Evolutionary conservation across 352 stramenopile species (phyloP).

Genomic region (Achlya hypogyna): DNA sequence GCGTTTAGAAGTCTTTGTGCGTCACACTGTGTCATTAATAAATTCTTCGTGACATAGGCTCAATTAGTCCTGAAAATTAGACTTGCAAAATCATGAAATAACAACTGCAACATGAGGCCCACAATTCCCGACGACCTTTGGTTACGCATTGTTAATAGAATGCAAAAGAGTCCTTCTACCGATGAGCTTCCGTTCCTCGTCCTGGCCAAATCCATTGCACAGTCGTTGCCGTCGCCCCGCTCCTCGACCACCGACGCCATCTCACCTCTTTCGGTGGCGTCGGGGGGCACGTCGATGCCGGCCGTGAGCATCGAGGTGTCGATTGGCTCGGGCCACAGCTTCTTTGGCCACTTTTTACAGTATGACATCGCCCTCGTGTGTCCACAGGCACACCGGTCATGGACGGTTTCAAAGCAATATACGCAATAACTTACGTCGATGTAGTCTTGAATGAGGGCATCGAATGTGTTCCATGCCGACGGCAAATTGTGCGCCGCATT

Average conservation of each 20-base stretch:
- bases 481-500: not conserved
- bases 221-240: not conserved
- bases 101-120: too few species aligned
- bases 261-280: not conserved
- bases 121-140: too few species aligned
- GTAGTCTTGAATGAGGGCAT: not conserved
- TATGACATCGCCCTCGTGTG: not conserved
- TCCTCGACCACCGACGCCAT: not conserved
- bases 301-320: not conserved
- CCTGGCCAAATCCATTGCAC: not conserved
- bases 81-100: too few species aligned
- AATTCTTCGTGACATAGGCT: too few species aligned
- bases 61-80: too few species aligned
- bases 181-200: not conserved
- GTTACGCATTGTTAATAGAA: not conserved
- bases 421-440: not conserved
- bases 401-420: not conserved
- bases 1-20: too few species aligned
- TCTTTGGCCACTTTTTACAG: not conserved
- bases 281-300: not conserved
- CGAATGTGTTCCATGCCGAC: not conserved
- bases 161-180: not conserved
- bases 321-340: not conserved
- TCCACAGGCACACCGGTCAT: not conserved
- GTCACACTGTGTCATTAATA: too few species aligned